Evolutionary conservation across 306 rosid species (phyloP).

Genomic region (Cicer yamashitae): DNA sequence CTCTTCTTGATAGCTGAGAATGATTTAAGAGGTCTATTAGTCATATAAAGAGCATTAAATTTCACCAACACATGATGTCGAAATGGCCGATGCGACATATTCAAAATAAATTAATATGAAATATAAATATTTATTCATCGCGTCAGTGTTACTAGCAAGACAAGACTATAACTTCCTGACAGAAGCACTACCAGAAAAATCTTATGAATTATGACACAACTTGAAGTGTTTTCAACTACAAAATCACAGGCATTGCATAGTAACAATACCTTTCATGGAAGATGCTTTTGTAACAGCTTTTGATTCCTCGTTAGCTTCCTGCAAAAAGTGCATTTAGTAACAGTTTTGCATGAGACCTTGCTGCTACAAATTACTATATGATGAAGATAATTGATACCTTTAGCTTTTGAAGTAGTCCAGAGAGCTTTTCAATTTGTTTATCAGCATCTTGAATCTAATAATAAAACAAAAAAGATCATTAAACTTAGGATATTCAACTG

Average conservation of each 20-base stretch:
- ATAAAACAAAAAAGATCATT: constrained; percentile 30
- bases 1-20: constrained; percentile 90
- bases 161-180: constrained; percentile 13
- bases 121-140: constrained; percentile 15
- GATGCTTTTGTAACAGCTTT: constrained; percentile 92
- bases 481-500: constrained; percentile 7
- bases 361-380: constrained; percentile 24
- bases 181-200: constrained; percentile 7
- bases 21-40: constrained; percentile 33
- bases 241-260: constrained; percentile 2
- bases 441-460: constrained; percentile 73
- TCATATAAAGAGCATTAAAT: constrained; percentile 18
- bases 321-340: constrained; percentile 27
- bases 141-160: constrained; percentile 12
- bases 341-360: constrained; percentile 25
- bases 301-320: constrained; percentile 91
- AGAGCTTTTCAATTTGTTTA: constrained; percentile 72
- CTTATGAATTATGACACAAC: neutral
- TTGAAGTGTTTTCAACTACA: constrained; percentile 32
- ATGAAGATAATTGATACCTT: constrained; percentile 60
- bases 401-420: constrained; percentile 73
- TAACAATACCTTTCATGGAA: constrained; percentile 78
- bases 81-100: neutral
- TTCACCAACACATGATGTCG: neutral
- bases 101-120: neutral